phyloP scores from a whole-genome alignment of 441 rosid genomes.

The Aleurites moluccanus region DNA sequence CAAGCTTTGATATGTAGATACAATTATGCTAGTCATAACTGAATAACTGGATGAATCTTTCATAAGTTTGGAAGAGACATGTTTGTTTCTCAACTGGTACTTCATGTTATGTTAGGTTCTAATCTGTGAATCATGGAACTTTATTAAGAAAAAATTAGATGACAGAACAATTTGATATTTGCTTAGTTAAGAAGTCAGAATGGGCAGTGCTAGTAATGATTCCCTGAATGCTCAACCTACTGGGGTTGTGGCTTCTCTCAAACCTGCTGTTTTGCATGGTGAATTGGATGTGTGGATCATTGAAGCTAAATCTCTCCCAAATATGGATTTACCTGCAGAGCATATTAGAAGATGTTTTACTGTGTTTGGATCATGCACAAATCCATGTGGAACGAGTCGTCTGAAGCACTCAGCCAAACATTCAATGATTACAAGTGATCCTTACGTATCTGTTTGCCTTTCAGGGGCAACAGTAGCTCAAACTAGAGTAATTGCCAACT shows the following conservation, averaged over 20 bases:
- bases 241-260: slow-evolving; percentile 21
- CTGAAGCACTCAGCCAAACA: slow-evolving; percentile 36
- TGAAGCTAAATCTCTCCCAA: slow-evolving; percentile 72
- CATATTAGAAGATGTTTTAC: slow-evolving; percentile 53
- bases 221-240: not conserved
- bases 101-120: slow-evolving; percentile 2
- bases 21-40: not conserved
- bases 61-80: not conserved
- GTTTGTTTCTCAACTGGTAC: not conserved
- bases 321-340: slow-evolving; percentile 71
- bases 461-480: slow-evolving; percentile 83
- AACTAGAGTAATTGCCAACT: slow-evolving; percentile 65
- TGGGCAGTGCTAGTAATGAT: slow-evolving; percentile 22
- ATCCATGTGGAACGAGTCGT: slow-evolving; percentile 25
- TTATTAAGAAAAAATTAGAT: slow-evolving; percentile 6
- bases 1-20: slow-evolving; percentile 17
- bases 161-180: slow-evolving; percentile 13
- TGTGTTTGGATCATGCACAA: slow-evolving; percentile 37
- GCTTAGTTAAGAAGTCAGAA: slow-evolving; percentile 18
- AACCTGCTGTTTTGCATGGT: slow-evolving; percentile 51
- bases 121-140: slow-evolving; percentile 3
- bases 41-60: not conserved
- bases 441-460: slow-evolving; percentile 66
- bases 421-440: slow-evolving; percentile 66
- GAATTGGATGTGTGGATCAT: slow-evolving; percentile 58